phyloP scores from a whole-genome alignment of 305 asterid species.

The Fraxinus greggii region DNA sequence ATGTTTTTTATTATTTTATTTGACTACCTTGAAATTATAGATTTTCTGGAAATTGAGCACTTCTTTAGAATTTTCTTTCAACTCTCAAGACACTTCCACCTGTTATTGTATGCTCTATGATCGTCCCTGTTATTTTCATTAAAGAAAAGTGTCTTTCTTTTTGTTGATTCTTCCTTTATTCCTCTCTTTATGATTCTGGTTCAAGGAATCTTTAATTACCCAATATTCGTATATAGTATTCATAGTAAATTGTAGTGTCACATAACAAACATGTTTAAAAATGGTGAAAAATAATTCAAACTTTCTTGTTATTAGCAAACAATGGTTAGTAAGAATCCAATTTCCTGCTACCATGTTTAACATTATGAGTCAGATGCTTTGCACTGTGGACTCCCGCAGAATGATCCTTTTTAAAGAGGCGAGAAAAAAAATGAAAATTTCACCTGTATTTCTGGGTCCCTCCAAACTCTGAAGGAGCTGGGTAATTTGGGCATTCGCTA shows the following conservation, averaged over 20 bases:
- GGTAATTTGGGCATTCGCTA: background rate
- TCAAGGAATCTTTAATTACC: background rate
- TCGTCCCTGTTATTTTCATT: background rate
- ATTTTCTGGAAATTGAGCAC: background rate
- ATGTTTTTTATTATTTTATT: background rate
- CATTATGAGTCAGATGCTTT: background rate
- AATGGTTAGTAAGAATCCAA: background rate
- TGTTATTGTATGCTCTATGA: background rate
- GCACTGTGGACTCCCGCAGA: background rate
- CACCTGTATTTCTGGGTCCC: background rate
- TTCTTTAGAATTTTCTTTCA: background rate
- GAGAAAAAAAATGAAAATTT: background rate
- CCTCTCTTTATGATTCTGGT: background rate
- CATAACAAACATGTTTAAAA: background rate
- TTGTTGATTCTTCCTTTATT: background rate
- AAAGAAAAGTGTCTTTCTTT: background rate
- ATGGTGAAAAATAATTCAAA: background rate
- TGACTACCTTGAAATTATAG: background rate
- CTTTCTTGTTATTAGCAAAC: background rate
- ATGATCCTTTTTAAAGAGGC: background rate
- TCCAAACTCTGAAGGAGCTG: background rate
- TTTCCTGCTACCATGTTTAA: background rate
- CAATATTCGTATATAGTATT: background rate
- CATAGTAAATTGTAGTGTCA: background rate
- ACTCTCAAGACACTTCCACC: background rate